Evolutionary conservation across 1,284 basidiomycete species (phyloP).

Genomic region (Austroboletus sp.): DNA sequence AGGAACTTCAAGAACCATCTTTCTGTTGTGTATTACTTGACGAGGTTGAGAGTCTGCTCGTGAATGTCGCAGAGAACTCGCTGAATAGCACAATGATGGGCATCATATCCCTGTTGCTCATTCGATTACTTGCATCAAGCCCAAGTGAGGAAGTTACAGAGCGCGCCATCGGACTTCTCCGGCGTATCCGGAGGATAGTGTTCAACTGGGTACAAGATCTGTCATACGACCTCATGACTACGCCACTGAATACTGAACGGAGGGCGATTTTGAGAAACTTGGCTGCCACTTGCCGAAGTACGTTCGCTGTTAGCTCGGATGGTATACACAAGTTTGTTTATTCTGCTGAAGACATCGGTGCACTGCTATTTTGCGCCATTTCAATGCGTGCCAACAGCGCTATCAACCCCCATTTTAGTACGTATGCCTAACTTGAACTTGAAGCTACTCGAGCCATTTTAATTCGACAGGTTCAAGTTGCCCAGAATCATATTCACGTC

Average conservation of each 20-base stretch:
- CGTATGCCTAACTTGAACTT: neutral
- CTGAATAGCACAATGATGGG: slow-evolving; percentile 32
- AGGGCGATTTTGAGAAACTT: slow-evolving; percentile 28
- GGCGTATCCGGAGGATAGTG: slow-evolving; percentile 26
- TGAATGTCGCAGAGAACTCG: slow-evolving; percentile 34
- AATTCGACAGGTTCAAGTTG: neutral
- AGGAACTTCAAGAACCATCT: slow-evolving; percentile 20
- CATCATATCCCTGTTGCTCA: slow-evolving; percentile 31
- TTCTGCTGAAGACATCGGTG: slow-evolving; percentile 23
- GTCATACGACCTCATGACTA: slow-evolving; percentile 17
- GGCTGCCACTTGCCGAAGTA: slow-evolving; percentile 36
- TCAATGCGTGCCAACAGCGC: slow-evolving; percentile 10
- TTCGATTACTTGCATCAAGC: slow-evolving; percentile 33
- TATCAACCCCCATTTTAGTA: neutral
- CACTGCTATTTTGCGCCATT: slow-evolving; percentile 35
- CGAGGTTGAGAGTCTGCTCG: slow-evolving; percentile 29
- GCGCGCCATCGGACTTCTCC: slow-evolving; percentile 23
- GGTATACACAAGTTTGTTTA: slow-evolving; percentile 16
- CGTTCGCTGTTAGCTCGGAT: slow-evolving; percentile 33
- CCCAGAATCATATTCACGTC: neutral
- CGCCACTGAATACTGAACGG: slow-evolving; percentile 19
- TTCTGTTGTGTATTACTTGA: slow-evolving; percentile 33
- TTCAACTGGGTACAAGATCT: slow-evolving; percentile 36
- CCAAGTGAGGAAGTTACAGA: slow-evolving; percentile 3
- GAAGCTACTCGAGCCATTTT: neutral